phyloP scores from a whole-genome alignment of 805 yeast species.

The Barnettozyma wickerhamii region DNA sequence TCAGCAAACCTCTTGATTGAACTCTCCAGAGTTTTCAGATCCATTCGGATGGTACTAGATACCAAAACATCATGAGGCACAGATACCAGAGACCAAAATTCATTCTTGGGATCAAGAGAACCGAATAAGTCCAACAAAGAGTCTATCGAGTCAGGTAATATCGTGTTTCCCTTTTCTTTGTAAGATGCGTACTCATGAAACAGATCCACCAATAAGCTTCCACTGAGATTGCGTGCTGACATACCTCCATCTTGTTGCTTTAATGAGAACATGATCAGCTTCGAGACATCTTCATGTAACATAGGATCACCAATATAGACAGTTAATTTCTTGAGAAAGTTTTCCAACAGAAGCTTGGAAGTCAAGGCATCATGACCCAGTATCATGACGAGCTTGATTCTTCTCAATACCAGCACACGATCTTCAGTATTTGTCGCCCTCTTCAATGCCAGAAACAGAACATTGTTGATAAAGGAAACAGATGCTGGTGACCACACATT shows the following conservation, averaged over 20 bases:
- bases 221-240: slow-evolving; percentile 4
- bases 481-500: slow-evolving; percentile 33
- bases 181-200: slow-evolving; percentile 13
- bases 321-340: slow-evolving; percentile 14
- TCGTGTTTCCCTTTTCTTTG: neutral
- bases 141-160: neutral
- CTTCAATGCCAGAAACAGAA: slow-evolving; percentile 26
- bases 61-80: slow-evolving; percentile 9
- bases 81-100: slow-evolving; percentile 15
- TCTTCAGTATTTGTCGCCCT: slow-evolving; percentile 23
- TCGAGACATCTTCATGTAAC: slow-evolving; percentile 26
- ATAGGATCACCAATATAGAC: slow-evolving; percentile 16
- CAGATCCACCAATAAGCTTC: slow-evolving; percentile 20
- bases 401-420: slow-evolving; percentile 28
- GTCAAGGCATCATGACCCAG: slow-evolving; percentile 22
- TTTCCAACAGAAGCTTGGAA: slow-evolving; percentile 17
- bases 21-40: slow-evolving; percentile 7
- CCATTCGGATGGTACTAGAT: slow-evolving; percentile 3
- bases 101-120: slow-evolving; percentile 2
- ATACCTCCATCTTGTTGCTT: slow-evolving; percentile 9
- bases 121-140: slow-evolving; percentile 2
- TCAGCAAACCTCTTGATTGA: neutral
- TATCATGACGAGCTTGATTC: slow-evolving; percentile 33
- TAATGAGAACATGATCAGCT: slow-evolving; percentile 23
- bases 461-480: slow-evolving; percentile 36